phyloP scores from a whole-genome alignment of 75 land plant genomes.

The Cupressus sempervirens region DNA sequence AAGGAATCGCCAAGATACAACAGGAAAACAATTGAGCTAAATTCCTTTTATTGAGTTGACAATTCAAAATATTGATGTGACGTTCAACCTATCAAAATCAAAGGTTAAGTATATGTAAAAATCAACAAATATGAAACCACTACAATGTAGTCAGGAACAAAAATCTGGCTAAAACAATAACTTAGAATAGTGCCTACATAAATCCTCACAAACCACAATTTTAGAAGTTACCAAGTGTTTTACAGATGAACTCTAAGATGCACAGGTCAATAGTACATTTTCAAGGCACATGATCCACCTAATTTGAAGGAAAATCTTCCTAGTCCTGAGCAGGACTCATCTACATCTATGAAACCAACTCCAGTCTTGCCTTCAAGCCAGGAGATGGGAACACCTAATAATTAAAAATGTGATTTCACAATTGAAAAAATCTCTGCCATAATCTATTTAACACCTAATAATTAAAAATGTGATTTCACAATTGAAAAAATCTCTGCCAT shows the following conservation, averaged over 20 bases:
- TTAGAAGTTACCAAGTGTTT: neutral
- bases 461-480: neutral
- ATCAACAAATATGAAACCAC: neutral
- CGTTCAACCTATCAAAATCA: neutral
- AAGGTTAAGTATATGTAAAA: neutral
- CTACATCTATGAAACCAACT: neutral
- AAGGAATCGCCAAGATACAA: neutral
- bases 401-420: neutral
- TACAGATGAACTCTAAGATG: too few species aligned
- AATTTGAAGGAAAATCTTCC: neutral
- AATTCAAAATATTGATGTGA: neutral
- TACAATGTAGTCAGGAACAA: neutral
- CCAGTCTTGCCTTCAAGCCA: neutral
- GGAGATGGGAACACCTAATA: neutral
- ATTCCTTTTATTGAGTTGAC: neutral
- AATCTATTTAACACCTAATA: neutral
- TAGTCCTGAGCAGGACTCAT: neutral
- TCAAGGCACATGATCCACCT: neutral
- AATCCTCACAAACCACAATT: neutral
- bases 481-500: neutral
- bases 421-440: neutral
- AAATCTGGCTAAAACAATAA: neutral
- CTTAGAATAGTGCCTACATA: neutral
- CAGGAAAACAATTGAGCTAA: neutral
- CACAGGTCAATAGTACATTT: too few species aligned